These are phyloP conservation scores for Taiwanofungus camphoratus DNA, from an alignment of 1,284 basidiomycete genomes.

Conservation along the genomic window DNA sequence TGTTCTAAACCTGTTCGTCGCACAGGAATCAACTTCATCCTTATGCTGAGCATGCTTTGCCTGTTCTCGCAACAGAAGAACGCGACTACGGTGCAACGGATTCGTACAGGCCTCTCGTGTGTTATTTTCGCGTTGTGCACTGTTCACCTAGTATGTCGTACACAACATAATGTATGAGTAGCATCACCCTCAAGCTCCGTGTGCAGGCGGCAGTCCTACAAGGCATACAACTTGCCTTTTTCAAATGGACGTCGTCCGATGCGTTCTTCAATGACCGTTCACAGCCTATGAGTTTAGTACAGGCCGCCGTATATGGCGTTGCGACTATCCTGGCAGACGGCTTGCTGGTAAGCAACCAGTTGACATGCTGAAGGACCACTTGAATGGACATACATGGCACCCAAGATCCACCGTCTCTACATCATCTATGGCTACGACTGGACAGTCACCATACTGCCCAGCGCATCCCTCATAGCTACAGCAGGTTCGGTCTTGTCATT, in stretches of 20 bases:
- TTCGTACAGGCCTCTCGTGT: neutral
- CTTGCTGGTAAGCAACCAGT: neutral
- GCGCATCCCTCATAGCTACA: neutral
- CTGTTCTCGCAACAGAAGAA: neutral
- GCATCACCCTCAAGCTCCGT: neutral
- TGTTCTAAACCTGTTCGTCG: neutral
- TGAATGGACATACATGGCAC: neutral
- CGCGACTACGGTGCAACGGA: neutral
- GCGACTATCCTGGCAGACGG: neutral
- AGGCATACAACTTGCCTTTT: neutral
- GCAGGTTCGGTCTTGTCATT: neutral
- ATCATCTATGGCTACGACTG: neutral
- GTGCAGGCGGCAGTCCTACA: neutral
- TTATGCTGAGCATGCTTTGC: neutral
- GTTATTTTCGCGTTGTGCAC: slow-evolving; percentile 1
- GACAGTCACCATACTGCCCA: neutral
- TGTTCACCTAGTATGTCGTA: neutral
- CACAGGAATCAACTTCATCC: neutral
- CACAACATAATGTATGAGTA: neutral
- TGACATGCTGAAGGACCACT: neutral
- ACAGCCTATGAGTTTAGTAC: neutral
- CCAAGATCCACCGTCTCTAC: neutral
- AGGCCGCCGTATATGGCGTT: slow-evolving; percentile 1
- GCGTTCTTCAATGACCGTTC: neutral
- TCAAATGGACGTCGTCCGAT: neutral